Evolutionary conservation across 2,329 filamentous ascomycete species (phyloP).

Genomic region (Pezicula carpinea): DNA sequence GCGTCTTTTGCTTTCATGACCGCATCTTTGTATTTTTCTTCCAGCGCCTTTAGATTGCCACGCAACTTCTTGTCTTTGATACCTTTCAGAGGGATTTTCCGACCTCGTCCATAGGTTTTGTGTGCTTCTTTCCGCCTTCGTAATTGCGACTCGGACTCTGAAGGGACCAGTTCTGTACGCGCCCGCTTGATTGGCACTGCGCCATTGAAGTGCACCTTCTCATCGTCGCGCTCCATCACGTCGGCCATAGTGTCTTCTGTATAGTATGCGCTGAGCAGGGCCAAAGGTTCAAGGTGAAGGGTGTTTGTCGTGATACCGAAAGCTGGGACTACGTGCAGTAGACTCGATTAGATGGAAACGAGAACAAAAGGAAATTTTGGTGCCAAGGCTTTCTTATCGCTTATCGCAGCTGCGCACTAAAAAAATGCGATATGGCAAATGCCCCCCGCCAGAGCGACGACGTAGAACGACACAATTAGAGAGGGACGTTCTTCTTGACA

Average conservation of each 20-base stretch:
- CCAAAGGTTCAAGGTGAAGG: too few relatives aligned
- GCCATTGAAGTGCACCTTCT: constrained; percentile 40
- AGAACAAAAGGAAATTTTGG: constrained; percentile 8
- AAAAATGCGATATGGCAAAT: constrained; percentile 1
- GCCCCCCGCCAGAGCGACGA: neutral
- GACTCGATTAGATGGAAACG: too few relatives aligned
- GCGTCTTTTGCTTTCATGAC: constrained; percentile 85
- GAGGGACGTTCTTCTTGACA: too few relatives aligned
- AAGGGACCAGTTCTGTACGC: constrained; percentile 42
- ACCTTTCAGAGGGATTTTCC: constrained; percentile 63
- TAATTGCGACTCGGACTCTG: constrained; percentile 22
- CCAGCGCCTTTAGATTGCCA: constrained; percentile 71
- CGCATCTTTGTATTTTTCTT: constrained; percentile 78
- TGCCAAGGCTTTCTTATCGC: constrained; percentile 16
- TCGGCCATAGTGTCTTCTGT: constrained; percentile 11
- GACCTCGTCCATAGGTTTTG: constrained; percentile 79
- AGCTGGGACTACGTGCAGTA: too few relatives aligned
- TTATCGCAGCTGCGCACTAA: constrained; percentile 15
- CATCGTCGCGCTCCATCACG: constrained; percentile 9
- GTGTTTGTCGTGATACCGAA: too few relatives aligned
- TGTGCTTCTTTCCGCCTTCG: constrained; percentile 59
- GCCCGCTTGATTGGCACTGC: constrained; percentile 45
- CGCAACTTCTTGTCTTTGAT: constrained; percentile 90
- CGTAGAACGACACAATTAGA: too few relatives aligned
- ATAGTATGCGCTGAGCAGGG: neutral